Evolutionary conservation across 768 basidiomycete genomes (phyloP), one percentile per base, ranked within the genome.

Genomic region (Hygrophorus pudorinus): DNA sequence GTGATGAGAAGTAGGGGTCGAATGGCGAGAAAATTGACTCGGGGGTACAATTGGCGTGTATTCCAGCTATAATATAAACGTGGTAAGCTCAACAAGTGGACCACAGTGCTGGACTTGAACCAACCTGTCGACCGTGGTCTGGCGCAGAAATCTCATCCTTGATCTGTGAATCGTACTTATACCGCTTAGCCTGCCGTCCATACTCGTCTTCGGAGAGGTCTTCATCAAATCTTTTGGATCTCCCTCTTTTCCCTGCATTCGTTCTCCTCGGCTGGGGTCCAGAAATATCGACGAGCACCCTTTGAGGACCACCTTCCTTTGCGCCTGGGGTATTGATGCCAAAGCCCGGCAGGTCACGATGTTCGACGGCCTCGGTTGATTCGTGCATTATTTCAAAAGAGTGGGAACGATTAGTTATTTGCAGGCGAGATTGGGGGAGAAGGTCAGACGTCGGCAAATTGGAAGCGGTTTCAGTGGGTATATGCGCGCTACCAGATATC

Each of bases 401-500:
- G 20, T 48, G 53, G 4, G 52, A 48, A 24, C 53, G 54, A 21
- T 36, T 18, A 29, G 42, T 31, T 14, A n/a, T 1, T 28, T 37
- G 37, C 27, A 35, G 34, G 11, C 13, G 20, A 3, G 20, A 30
- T 31, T 48, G 40, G 8, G 41, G 27, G 13, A 21, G 14, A 16
- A 41, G 33, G 36, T 21, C 38, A 8, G 24, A 20, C 14, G 6
- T 9, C 47, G 46, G 27, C 43, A 34, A 10, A 48, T 52, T 20
- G n/a, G 44, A 44, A 21, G 49, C 36, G 18, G 41, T 20, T 34
- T 45, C 41, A 45, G 29, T 48, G 45, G 43, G 16, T 52, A 40
- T 57, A 55, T 57, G 56, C 54, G 52, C 44, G n/a, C 49, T 48
- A 17, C 50, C 46, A 21, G 45, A 13, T 33, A 11, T n/a, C n/a